Base-by-base conservation (phyloP, 345 rosid species). In the Carallia brachiata region DNA sequence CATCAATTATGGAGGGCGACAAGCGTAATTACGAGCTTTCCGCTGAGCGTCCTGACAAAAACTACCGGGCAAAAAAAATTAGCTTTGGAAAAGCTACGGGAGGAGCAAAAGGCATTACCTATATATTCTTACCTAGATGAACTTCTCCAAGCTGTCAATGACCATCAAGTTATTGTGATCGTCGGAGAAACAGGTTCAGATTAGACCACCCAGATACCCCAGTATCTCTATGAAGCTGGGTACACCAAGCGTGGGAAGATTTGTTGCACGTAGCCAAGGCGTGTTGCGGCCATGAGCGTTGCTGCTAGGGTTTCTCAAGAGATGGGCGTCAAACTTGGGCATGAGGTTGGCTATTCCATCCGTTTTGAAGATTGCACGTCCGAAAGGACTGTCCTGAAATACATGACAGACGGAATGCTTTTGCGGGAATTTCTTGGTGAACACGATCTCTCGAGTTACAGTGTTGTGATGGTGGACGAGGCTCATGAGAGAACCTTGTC, bases 111-210 rank as follows among this genome's bases (percentile, higher is more conserved):
- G 82, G 83, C 84, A 65, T 84, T 94, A 57, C 98, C 98, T 36
- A 88, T 94, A 61, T 94, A 87, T 73, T 89, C 82, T 10, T 90
- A 86, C 73, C 90, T 97, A 67, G 97, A 88, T 47, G 84, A 86
- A 57, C 80, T 94, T 48, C 97, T 94, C 62, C 58, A 86, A 79
- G 97, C 98, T 70, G 82, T 91, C 74, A 68, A 80, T 59, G 77
- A 83, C 36, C 85, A 84, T 52, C 59, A 90, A 93, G 89, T 89
- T 75, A 90, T 91, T 79, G 86, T 91, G 62, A 89, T 91, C 61
- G 91, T 91, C 40, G 97, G 97, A 72, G 97, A 91, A 77, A 91
- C 97, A 71, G 96, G 95, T 69, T 91, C 97, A 47, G 94, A 94
- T 60, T 88, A 90, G 86, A 90, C 94, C 36, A 90, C 97, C 28